Evolutionary conservation across 306 rosid genomes (phyloP), one percentile per base, ranked within the genome.

Genomic region (Lathyrus sativus): DNA sequence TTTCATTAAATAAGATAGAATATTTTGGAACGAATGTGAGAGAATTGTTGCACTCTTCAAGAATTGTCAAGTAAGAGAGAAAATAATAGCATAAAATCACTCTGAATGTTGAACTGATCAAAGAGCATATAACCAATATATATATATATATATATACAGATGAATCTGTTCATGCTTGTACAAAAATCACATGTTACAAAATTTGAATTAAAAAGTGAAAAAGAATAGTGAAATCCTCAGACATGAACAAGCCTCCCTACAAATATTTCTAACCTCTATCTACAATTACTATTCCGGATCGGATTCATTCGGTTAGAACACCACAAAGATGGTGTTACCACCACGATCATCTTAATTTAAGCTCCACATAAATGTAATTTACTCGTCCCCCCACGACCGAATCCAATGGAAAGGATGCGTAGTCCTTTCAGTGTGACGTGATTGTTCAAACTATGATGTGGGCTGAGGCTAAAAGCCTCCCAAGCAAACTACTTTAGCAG

Each of bases 71-170:
- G n/a, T n/a, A n/a, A n/a, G 35, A 1, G 42, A 35, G 62, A 38
- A 59, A 37, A 65, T 46, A 59, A 43, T 14, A 75, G 54, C 72
- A 74, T 60, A 60, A 65, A 60, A 54, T 55, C 75, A 75, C 67
- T 82, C 63, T 74, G 58, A 78, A 74, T 78, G 74, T 55, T 31
- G 35, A 59, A 71, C 76, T 65, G 66, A 67, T 74, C 53, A 74
- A 74, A 74, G 37, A 46, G 74, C 68, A 58, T 35, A 37, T 66
- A 57, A 35, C 74, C 69, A 41, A 59, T 70, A 82, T 78, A 82
- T 78, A 67, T 67, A 82, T 79, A 82, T 33, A 59, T 70, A 82
- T 78, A 82, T 78, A 67, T 67, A 82, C 81, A 82, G 38, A 65
- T 49, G 65, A 37, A 72, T 62, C 62, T 29, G 22, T 71, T 71